phyloP scores from a whole-genome alignment of 148 eudicot genomes.

The Vaccinium myrtillus region DNA sequence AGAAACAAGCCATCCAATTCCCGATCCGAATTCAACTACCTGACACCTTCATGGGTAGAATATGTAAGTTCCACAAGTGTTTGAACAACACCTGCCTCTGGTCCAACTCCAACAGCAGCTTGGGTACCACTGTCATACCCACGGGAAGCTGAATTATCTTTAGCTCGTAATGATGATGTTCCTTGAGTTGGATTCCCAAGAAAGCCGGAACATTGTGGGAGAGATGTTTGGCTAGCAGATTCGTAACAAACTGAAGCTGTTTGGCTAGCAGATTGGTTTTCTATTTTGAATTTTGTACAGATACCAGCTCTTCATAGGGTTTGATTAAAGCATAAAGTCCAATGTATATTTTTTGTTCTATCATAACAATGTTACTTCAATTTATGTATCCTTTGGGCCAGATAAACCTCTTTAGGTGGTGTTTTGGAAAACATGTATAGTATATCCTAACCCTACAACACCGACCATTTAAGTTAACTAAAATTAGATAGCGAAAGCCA shows the following conservation, averaged over 20 bases:
- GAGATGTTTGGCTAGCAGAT: too few relatives aligned
- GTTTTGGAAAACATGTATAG: background rate
- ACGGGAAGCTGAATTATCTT: constrained; percentile 75
- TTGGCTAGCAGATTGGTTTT: too few relatives aligned
- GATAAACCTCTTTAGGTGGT: background rate
- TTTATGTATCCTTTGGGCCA: background rate
- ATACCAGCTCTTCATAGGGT: background rate
- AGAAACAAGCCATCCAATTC: constrained; percentile 2
- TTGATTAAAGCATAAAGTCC: background rate
- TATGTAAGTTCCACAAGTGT: constrained; percentile 81
- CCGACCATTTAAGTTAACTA: background rate
- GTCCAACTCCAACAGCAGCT: constrained; percentile 70
- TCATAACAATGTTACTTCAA: background rate
- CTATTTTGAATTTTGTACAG: background rate
- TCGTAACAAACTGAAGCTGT: too few relatives aligned
- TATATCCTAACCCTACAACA: background rate
- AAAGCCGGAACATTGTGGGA: too few relatives aligned
- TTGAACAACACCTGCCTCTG: constrained; percentile 90
- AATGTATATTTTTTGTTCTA: background rate
- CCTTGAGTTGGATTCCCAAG: too few relatives aligned
- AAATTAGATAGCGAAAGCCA: background rate
- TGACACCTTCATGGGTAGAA: constrained; percentile 90
- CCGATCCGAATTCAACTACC: constrained; percentile 37
- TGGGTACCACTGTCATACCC: constrained; percentile 83
- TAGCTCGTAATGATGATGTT: too few relatives aligned